Evolutionary conservation across 164 flowering plant genomes (phyloP).

Genomic region (Amborella trichopoda): DNA sequence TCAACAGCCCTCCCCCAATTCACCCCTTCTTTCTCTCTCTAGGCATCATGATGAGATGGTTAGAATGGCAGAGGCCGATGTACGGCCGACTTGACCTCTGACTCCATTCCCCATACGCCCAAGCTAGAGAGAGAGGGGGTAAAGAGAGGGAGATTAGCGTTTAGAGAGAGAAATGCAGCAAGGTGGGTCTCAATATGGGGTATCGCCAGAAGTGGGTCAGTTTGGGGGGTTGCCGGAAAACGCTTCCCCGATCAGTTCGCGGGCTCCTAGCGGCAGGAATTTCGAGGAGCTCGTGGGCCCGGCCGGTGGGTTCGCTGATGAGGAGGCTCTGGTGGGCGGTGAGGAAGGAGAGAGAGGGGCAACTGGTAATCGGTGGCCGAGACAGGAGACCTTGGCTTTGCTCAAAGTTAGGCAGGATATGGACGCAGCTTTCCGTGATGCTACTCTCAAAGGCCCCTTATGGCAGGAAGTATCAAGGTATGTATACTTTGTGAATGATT

Average conservation of each 20-base stretch:
- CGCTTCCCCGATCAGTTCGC: slow-evolving; percentile 26
- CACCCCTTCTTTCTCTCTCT: slow-evolving; percentile 1
- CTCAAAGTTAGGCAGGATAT: slow-evolving; percentile 76
- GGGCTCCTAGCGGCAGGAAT: slow-evolving; percentile 28
- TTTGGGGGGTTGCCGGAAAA: slow-evolving; percentile 12
- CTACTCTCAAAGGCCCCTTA: slow-evolving; percentile 75
- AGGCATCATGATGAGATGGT: slow-evolving; percentile 2
- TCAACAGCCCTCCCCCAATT: neutral
- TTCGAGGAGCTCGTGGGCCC: slow-evolving; percentile 25
- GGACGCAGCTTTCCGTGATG: slow-evolving; percentile 67
- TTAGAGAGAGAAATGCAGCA: slow-evolving; percentile 17
- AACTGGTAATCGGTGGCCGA: slow-evolving; percentile 57
- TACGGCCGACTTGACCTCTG: neutral
- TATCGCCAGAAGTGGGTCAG: slow-evolving; percentile 18
- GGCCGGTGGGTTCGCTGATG: slow-evolving; percentile 13
- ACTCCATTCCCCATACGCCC: too few relatives aligned
- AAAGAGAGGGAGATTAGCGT: neutral
- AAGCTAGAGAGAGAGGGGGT: neutral
- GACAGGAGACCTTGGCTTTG: slow-evolving; percentile 77
- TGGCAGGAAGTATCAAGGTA: slow-evolving; percentile 95
- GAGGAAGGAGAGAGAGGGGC: slow-evolving; percentile 26
- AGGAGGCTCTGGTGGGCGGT: slow-evolving; percentile 18
- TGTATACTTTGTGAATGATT: too few relatives aligned
- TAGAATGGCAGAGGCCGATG: neutral
- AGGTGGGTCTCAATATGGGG: slow-evolving; percentile 29